Conservation (phyloP, 2,329 filamentous ascomycete genomes). For the Venturia carpophila region DNA sequence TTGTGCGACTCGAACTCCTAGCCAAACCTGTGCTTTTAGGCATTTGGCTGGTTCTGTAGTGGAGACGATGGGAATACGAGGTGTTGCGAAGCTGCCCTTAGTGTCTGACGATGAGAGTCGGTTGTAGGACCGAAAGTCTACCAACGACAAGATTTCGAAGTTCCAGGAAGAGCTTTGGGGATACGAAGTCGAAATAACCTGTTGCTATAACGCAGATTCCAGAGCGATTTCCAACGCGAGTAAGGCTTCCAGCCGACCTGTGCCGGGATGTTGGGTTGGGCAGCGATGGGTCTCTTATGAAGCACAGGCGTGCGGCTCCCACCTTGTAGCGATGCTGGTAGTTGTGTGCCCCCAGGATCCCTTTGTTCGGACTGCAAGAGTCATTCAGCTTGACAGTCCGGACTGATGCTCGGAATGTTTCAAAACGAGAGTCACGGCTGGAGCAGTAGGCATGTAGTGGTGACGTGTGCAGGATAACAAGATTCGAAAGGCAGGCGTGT, state of each 20-base stretch:
- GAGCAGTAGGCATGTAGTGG: neutral
- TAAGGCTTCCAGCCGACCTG: neutral
- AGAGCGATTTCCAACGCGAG: neutral
- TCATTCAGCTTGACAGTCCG: neutral
- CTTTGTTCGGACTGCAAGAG: neutral
- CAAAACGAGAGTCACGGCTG: neutral
- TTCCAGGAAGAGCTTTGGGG: neutral
- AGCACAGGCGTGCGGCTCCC: neutral
- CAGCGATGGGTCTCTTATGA: neutral
- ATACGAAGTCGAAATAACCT: neutral
- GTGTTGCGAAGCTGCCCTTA: neutral
- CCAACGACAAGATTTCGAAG: neutral
- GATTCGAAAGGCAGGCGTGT: neutral
- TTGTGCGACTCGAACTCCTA: conserved; percentile 1
- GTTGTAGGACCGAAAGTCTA: neutral
- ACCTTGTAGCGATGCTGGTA: conserved; percentile 1
- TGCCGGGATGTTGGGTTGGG: conserved; percentile 5
- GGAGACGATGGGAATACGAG: neutral
- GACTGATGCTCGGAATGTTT: conserved; percentile 8
- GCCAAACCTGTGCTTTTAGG: neutral
- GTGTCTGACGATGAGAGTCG: neutral
- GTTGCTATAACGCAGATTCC: neutral
- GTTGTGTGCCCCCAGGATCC: neutral
- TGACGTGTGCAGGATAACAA: neutral
- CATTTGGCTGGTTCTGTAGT: neutral